Conservation (phyloP, 1,284 basidiomycete species). For the Coriolopsis trogii region DNA sequence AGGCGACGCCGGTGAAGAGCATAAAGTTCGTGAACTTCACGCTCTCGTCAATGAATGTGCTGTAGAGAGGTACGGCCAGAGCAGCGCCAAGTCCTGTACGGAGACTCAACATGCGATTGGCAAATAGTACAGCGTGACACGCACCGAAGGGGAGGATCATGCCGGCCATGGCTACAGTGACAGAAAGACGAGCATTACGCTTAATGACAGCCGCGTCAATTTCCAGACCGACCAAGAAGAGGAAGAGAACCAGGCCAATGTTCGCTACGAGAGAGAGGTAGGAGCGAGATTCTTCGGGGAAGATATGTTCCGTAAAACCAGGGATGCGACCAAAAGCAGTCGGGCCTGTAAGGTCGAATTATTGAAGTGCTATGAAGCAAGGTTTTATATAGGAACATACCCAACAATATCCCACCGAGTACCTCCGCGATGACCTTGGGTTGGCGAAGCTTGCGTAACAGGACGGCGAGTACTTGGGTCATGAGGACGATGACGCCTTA, state of each 20-base stretch:
- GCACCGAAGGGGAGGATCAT: constrained; percentile 46
- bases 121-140: neutral
- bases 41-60: constrained; percentile 69
- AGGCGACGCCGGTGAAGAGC: constrained; percentile 92
- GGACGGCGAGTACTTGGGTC: constrained; percentile 76
- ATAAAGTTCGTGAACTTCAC: constrained; percentile 86
- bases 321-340: constrained; percentile 79
- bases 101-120: neutral
- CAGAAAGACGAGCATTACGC: constrained; percentile 71
- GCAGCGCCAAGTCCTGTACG: constrained; percentile 83
- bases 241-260: constrained; percentile 90
- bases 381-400: constrained; percentile 35
- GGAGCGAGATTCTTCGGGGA: constrained; percentile 71
- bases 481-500: constrained; percentile 79
- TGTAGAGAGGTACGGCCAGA: constrained; percentile 81
- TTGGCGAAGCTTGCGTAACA: constrained; percentile 75
- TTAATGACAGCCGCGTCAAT: constrained; percentile 83
- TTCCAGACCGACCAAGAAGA: constrained; percentile 92
- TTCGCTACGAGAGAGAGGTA: constrained; percentile 91
- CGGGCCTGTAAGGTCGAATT: constrained; percentile 53
- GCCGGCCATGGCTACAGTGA: constrained; percentile 50
- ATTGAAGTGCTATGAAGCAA: neutral
- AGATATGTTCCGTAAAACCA: constrained; percentile 83
- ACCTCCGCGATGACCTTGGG: constrained; percentile 90
- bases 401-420: constrained; percentile 87